Base-by-base conservation (phyloP, 2,329 filamentous ascomycete species). In the Neophaeococcomyces aloes region DNA sequence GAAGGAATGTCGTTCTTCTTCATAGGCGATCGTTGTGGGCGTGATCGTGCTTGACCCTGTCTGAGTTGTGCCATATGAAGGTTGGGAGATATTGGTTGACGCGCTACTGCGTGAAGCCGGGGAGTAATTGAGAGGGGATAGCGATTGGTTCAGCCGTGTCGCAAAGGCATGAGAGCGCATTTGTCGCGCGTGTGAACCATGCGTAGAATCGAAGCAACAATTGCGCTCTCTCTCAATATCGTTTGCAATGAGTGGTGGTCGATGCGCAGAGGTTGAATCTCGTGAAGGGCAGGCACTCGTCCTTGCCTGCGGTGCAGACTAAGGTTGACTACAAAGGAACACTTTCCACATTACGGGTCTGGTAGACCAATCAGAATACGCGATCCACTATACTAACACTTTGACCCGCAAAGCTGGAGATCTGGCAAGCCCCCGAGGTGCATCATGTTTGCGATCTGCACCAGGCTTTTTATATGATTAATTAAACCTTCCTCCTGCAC, bases 11-110 rank as follows among this genome's bases (percentile, higher is more conserved):
- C 14, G 17, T 13, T 15, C 18, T 42, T 34, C 39, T 42, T 42
- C 30, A 42, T 42, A 21, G 39, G 39, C 39, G 59, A 51, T 49
- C 60, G 63, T n/a, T 52, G 48, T 31, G 51, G 49, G 10, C 52
- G 51, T 33, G 46, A 47, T 35, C 52, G 46, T 40, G 47, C 50
- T 46, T 52, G 53, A 8, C 38, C 47, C 29, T 30, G 40, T 42
- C 52, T 48, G 36, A 55, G 38, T 17, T 48, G 48, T 7, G 44
- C 53, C 53, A 55, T 55, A 32, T 25, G 18, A 42, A 14, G 19
- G 18, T 23, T 21, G 27, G 18, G 15, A 25, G 5, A 38, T 19
- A 19, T 29, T 6, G 29, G 29, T 15, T 18, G 30, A 46, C 44
- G 44, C 44, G 44, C 44, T 21, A 19, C 32, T 36, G 29, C 25